Evolutionary conservation across 208 protist genomes (phyloP), one percentile per base, ranked within the genome.

Genomic region (Crithidia thermophila): DNA sequence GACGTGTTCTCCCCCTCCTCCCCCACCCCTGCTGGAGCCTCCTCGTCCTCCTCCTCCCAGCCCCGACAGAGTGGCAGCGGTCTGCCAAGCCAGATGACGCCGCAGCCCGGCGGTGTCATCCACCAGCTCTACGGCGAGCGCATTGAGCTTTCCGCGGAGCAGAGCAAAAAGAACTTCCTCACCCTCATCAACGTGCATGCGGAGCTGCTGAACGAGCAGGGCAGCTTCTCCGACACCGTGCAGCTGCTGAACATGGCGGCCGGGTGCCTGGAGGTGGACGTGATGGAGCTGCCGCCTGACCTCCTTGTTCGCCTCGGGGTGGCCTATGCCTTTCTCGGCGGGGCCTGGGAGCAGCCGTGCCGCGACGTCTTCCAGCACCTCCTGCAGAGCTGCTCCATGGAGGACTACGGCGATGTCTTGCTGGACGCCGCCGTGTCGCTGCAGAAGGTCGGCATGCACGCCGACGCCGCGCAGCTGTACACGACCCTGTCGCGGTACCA

Each of bases 131-230:
- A 94, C 58, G 83, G 84, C 37, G 77, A 87, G 36, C 49, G 49
- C 18, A 72, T 94, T 11, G 68, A 79, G 37, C 74, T 94, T 34
- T 31, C 39, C 16, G 87, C 77, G 18, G 37, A 68, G 8, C 60
- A 71, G 27, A 71, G 72, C 28, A 87, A 86, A 56, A 77, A 77
- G 33, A 88, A 91, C 66, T 94, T 96, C 63, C 75, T 96, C 30
- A 96, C 84, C 9, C 75, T 96, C 46, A 60, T 96, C 45, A 96
- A 96, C 72, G 88, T 96, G 4, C 87, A 94, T 53, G 73, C 88
- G 11, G 91, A 96, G 75, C 79, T 96, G 30, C 72, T 94, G 18
- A 94, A 92, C 70, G 88, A 96, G 68, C 77, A 83, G 46, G 88
- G 88, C 37, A 85, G 84, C 39, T 94, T 91, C 60, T 49, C 51